These are phyloP conservation scores for Neoarthrinium moseri DNA, from an alignment of 2,329 filamentous ascomycete genomes.

Conservation along the genomic window DNA sequence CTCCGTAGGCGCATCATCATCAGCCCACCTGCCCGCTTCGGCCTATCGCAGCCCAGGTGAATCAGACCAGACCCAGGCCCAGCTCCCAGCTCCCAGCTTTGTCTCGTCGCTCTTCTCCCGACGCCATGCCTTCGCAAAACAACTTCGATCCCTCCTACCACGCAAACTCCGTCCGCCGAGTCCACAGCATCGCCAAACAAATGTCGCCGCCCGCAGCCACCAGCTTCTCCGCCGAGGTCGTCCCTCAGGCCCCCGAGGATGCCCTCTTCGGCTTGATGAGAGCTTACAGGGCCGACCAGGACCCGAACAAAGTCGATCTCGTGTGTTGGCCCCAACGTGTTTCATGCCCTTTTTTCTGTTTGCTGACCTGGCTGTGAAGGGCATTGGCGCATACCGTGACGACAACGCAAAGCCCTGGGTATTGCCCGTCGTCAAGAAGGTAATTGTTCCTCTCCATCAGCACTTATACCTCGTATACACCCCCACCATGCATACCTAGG, in stretches of 20 bases:
- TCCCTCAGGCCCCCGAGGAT: conserved; percentile 92
- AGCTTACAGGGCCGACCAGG: conserved; percentile 78
- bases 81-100: background rate
- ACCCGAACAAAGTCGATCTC: conserved; percentile 84
- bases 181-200: conserved; percentile 66
- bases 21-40: conserved; percentile 8
- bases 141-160: conserved; percentile 39
- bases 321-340: conserved; percentile 46
- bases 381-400: conserved; percentile 91
- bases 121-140: conserved; percentile 30
- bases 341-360: conserved; percentile 9
- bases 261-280: conserved; percentile 90
- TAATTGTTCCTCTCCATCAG: conserved; percentile 37
- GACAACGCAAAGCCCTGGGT: conserved; percentile 97
- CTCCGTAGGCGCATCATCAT: background rate
- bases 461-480: conserved; percentile 9
- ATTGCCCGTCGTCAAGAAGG: conserved; percentile 93
- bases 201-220: conserved; percentile 64
- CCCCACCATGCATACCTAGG: background rate
- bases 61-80: background rate
- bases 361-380: conserved; percentile 35
- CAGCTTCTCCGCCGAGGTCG: conserved; percentile 71
- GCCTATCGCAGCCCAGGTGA: conserved; percentile 2
- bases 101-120: background rate
- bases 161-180: conserved; percentile 47